Percentiles rank a stretch among this genome's conserved stretches.
phyloP scores from a whole-genome alignment of 73 alveolate genomes.

The Tetrahymena borealis region DNA sequence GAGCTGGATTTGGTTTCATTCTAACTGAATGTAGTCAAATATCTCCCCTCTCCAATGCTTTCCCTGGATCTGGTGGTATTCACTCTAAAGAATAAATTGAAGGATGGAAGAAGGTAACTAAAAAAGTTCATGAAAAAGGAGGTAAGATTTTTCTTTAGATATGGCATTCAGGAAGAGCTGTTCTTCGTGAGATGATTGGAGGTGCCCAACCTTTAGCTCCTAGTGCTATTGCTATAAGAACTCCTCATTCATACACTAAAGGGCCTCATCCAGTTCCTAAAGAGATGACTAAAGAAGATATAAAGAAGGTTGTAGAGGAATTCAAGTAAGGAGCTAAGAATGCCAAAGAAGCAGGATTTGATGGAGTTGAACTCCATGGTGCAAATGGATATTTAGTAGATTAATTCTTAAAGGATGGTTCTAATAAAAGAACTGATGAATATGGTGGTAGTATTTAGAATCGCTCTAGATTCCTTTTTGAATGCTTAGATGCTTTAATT shows the following conservation, averaged over 20 bases:
- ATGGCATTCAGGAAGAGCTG: constrained; percentile 44
- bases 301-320: constrained; percentile 44
- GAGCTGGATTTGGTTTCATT: constrained; percentile 41
- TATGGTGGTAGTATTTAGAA: constrained; percentile 84
- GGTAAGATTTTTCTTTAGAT: constrained; percentile 17
- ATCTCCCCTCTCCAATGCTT: background rate
- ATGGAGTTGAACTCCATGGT: constrained; percentile 72
- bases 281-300: constrained; percentile 14
- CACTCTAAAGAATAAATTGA: constrained; percentile 12
- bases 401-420: constrained; percentile 56
- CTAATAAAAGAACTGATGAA: constrained; percentile 73
- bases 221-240: constrained; percentile 28
- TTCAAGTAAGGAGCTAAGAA: constrained; percentile 59
- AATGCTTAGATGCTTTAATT: constrained; percentile 52
- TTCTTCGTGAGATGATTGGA: background rate
- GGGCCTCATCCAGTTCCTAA: constrained; percentile 6
- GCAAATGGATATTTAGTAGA: constrained; percentile 65
- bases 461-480: constrained; percentile 68
- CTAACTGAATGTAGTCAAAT: constrained; percentile 27
- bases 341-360: constrained; percentile 79
- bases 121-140: constrained; percentile 21
- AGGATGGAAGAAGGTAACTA: constrained; percentile 33
- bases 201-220: constrained; percentile 28
- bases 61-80: constrained; percentile 33
- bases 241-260: background rate